phyloP scores from a whole-genome alignment of 2,329 filamentous ascomycete genomes.

The Aspergillus caelatus region DNA sequence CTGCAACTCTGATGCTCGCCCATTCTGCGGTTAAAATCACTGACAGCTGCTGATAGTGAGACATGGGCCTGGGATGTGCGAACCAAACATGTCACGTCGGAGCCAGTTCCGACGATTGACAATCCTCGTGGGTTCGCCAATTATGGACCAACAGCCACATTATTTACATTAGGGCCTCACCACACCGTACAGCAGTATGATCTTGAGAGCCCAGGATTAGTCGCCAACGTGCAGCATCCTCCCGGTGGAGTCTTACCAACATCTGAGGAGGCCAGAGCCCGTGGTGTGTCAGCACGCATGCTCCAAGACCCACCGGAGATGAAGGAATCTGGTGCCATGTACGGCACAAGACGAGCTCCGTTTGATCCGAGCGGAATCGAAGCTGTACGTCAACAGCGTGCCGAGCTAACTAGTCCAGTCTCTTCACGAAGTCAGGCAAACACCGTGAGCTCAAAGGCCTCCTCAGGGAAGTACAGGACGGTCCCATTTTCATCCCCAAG shows the following conservation, averaged over 20 bases:
- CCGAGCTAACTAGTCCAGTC: slow-evolving; percentile 70
- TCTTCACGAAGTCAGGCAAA: slow-evolving; percentile 61
- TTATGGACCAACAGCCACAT: slow-evolving; percentile 84
- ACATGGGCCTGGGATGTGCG: slow-evolving; percentile 95
- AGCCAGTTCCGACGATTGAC: slow-evolving; percentile 82
- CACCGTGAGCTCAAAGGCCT: slow-evolving; percentile 63
- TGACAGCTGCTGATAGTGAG: slow-evolving; percentile 58
- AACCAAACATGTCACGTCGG: slow-evolving; percentile 94
- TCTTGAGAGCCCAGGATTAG: slow-evolving; percentile 80
- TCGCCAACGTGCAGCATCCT: slow-evolving; percentile 84
- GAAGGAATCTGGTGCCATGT: slow-evolving; percentile 73
- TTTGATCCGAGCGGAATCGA: slow-evolving; percentile 69
- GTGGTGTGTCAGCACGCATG: slow-evolving; percentile 32
- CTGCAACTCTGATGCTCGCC: not conserved
- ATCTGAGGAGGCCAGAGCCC: slow-evolving; percentile 63
- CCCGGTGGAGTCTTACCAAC: slow-evolving; percentile 78
- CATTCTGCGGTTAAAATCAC: too few species aligned
- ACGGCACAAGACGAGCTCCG: slow-evolving; percentile 74
- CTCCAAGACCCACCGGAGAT: slow-evolving; percentile 54
- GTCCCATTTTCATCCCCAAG: slow-evolving; percentile 45
- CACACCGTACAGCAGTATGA: slow-evolving; percentile 95
- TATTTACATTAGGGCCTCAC: slow-evolving; percentile 88
- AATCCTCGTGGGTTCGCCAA: slow-evolving; percentile 80
- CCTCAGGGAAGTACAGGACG: slow-evolving; percentile 47
- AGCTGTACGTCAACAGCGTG: slow-evolving; percentile 61